Evolutionary conservation across 495 filamentous ascomycete species (phyloP), one percentile per base, ranked within the genome.

Genomic region (Ramalina intermedia): DNA sequence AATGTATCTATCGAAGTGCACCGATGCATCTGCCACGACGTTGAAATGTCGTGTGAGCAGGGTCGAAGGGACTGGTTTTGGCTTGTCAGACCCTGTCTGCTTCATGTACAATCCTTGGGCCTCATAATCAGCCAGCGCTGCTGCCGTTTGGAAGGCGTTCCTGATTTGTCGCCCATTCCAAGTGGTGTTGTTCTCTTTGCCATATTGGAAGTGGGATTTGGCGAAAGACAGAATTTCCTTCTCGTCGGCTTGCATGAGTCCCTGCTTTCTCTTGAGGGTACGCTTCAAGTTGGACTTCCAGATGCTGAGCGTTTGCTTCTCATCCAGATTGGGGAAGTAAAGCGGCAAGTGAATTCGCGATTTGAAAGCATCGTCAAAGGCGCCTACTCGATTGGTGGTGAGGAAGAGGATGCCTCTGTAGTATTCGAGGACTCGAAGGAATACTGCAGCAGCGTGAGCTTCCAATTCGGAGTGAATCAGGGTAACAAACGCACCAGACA

Each of bases 361-460:
- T 49, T 67, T 63, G 55, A 76, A 70, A 3, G 71, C 70, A 48
- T 66, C 58, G 55, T 75, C 70, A 33, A 75, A 63, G 2, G 46
- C 53, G n/a, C 62, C 63, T 11, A 67, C 57, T n/a, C 50, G 47
- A 53, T 78, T 80, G 1, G 71, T 76, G 0, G 76, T 79, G 1
- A 80, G 56, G 49, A 79, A 73, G 1, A 79, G 61, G 20, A 79
- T 73, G 5, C 76, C 76, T 0, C 60, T 46, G 53, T 75, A 79
- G 55, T 74, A 78, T 47, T 79, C 76, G 0, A 79, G 58, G 0
- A 61, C 51, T 1, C 76, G 61, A 0, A 78, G 61, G 53, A 78
- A 78, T n/a, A 75, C 67, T 33, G 58, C 54, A 62, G 66, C 49
- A 8, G 9, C 14, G 29, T 24, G 29, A 37, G 21, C 29, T 33